Evolutionary conservation across 2,329 filamentous ascomycete genomes (phyloP).

Genomic region (Sporothrix mexicana): DNA sequence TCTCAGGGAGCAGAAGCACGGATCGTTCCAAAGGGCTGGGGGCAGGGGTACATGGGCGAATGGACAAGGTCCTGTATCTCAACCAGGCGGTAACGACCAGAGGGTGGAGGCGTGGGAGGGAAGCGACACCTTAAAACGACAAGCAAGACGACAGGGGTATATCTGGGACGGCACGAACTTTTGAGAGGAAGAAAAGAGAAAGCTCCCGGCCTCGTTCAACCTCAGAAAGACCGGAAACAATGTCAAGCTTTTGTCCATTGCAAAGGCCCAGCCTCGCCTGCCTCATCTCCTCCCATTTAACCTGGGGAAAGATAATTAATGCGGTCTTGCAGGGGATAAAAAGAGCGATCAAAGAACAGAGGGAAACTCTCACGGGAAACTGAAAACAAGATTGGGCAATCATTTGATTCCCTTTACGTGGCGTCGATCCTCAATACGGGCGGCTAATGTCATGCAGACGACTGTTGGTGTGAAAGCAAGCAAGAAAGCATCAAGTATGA

Average conservation of each 20-base stretch:
- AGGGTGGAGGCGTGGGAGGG: background rate
- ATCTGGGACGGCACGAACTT: conserved; percentile 1
- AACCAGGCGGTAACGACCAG: background rate
- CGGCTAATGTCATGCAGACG: conserved; percentile 27
- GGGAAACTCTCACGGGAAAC: background rate
- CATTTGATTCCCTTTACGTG: background rate
- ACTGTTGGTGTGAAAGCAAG: background rate
- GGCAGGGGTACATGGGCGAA: background rate
- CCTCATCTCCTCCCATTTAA: conserved; percentile 27
- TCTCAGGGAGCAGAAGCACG: conserved; percentile 6
- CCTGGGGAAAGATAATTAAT: conserved; percentile 20
- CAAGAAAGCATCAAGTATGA: background rate
- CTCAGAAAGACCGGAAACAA: too few species aligned
- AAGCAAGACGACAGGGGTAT: conserved; percentile 1
- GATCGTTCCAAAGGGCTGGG: background rate
- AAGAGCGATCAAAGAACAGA: background rate
- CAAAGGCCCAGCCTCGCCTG: conserved; percentile 6
- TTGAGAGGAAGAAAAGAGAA: conserved; percentile 12
- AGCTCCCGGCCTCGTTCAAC: conserved; percentile 13
- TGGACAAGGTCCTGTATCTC: conserved; percentile 10
- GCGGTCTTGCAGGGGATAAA: background rate
- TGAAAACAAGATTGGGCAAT: conserved; percentile 6
- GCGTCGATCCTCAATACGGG: conserved; percentile 26
- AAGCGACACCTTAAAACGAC: background rate
- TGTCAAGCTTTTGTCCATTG: background rate